phyloP scores from a whole-genome alignment of 208 protist genomes.

The Crithidia sp. region DNA sequence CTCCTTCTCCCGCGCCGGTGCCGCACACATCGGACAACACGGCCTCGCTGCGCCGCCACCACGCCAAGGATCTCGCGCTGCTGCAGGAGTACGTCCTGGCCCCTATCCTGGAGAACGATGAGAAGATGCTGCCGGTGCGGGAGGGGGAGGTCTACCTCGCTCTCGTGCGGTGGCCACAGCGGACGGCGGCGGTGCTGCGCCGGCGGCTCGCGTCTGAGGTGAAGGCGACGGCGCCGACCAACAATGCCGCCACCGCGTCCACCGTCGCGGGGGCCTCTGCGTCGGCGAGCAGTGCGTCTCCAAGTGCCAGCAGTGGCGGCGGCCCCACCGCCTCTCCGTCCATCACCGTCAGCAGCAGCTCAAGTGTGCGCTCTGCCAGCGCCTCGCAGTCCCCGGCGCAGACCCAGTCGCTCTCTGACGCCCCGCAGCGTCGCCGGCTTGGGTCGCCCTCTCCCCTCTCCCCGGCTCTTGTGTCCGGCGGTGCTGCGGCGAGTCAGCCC shows the following conservation, averaged over 20 bases:
- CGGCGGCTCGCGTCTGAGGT: slow-evolving; percentile 34
- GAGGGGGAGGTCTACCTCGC: slow-evolving; percentile 76
- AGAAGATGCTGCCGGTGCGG: slow-evolving; percentile 52
- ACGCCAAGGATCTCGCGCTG: slow-evolving; percentile 42
- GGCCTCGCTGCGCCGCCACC: slow-evolving; percentile 29
- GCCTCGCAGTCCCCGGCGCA: slow-evolving; percentile 15
- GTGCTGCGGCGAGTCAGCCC: background rate
- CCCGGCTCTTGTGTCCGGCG: background rate
- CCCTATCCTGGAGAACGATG: slow-evolving; percentile 60
- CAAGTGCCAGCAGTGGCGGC: background rate
- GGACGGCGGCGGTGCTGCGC: slow-evolving; percentile 61
- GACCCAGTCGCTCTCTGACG: slow-evolving; percentile 18
- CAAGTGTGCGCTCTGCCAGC: background rate
- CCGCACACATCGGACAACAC: slow-evolving; percentile 39
- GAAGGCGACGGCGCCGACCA: slow-evolving; percentile 5
- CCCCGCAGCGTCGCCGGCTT: slow-evolving; percentile 10
- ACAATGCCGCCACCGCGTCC: background rate
- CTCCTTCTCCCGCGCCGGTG: slow-evolving; percentile 11
- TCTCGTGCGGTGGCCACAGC: slow-evolving; percentile 63
- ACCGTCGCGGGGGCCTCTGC: background rate
- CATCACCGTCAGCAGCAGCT: slow-evolving; percentile 5
- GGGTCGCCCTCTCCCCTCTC: slow-evolving; percentile 19
- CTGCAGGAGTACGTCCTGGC: slow-evolving; percentile 78
- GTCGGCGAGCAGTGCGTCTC: background rate
- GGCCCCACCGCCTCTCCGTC: background rate